Evolutionary conservation across 805 yeast genomes (phyloP), one percentile per base, ranked within the genome.

Genomic region (Millerozyma acaciae): DNA sequence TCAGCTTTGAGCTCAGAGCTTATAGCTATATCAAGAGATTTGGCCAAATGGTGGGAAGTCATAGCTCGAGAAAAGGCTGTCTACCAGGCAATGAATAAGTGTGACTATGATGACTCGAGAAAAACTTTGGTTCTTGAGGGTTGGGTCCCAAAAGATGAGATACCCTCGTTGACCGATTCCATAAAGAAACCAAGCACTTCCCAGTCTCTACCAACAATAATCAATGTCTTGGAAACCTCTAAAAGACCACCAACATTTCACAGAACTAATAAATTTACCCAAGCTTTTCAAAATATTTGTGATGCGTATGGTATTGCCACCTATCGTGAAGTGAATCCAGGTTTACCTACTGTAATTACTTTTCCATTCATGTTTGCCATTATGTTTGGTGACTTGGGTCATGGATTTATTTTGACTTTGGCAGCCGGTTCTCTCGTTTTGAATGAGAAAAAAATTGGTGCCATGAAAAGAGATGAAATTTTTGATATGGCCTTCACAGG

Each of bases 331-430:
- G 93, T 93, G 18, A 93, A 93, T 58, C 96, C 98, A 4, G 98
- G 95, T 34, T 68, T 93, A 43, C 90, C 98, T 4, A 90, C 98
- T 1, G 77, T 87, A 29, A 82, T 93, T 16, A 93, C 98, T 0
- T 93, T 93, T 68, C 98, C 98, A 16, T 93, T 93, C 59, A 84
- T 93, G 95, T 93, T 93, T 65, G 97, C 98, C 18, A 83, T 93
- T 50, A 93, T 93, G 98, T 93, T 93, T 69, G 98, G 98, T 69
- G 98, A 93, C 67, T 57, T 89, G 38, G 98, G 98, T 10, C 98
- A 93, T 65, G 98, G 98, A 5, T 74, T 88, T 39, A 75, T 93
- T 30, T 67, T 93, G 58, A 73, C 82, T 34, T 58, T 83, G 36
- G 85, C 87, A 12, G 95, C 94, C 1, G 61, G 77, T 33, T 60